Conservation (phyloP, 345 rosid species). For the Capsella bursapastoris region DNA sequence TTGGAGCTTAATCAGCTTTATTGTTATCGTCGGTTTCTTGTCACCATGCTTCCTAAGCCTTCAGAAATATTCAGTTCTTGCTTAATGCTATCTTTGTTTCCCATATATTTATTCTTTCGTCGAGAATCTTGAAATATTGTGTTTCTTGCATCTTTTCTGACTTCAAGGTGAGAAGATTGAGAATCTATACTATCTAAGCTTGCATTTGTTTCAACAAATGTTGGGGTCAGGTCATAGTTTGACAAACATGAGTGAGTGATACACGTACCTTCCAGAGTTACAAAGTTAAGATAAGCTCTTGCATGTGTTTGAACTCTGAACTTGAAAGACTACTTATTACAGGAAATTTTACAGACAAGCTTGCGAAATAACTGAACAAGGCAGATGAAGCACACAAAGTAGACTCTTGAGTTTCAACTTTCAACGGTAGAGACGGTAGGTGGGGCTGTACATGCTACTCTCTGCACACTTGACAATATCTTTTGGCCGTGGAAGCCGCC, state of each 20-base stretch:
- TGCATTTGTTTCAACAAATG: not conserved
- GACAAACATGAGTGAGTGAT: not conserved
- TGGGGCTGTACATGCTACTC: constrained; percentile 93
- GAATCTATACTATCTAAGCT: too few relatives aligned
- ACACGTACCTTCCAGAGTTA: not conserved
- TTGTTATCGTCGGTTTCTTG: too few relatives aligned
- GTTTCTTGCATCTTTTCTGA: too few relatives aligned
- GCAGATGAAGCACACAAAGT: constrained; percentile 13
- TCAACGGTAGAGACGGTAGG: constrained; percentile 71
- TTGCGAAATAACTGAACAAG: not conserved
- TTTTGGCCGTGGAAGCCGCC: constrained; percentile 77
- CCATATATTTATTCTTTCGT: too few relatives aligned
- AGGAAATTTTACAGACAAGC: constrained; percentile 15
- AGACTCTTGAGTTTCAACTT: not conserved
- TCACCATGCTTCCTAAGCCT: too few relatives aligned
- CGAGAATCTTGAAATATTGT: too few relatives aligned
- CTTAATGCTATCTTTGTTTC: too few relatives aligned
- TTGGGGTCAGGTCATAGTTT: not conserved
- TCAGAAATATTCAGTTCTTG: too few relatives aligned
- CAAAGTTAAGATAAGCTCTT: not conserved
- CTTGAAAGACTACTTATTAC: too few relatives aligned
- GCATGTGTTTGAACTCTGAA: too few relatives aligned
- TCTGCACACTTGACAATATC: constrained; percentile 80
- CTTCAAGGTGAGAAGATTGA: too few relatives aligned
- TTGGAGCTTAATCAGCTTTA: too few relatives aligned